Conservation (phyloP, 2,329 filamentous ascomycete species). For the Fusarium sp. region DNA sequence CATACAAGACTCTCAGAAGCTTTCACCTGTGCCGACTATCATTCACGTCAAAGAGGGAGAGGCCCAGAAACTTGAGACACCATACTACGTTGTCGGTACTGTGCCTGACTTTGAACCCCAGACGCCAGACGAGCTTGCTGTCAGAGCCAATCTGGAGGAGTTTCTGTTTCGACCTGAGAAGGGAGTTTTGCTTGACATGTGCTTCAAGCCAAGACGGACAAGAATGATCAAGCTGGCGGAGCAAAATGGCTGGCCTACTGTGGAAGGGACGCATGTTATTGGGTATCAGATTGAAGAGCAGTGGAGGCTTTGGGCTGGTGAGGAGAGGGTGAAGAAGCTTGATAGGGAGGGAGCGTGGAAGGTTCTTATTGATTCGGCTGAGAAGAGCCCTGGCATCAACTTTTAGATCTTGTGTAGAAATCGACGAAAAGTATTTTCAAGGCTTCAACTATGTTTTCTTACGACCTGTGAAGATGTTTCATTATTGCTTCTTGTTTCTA, state of each 20-base stretch:
- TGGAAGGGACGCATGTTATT: conserved; percentile 6
- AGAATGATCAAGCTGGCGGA: conserved; percentile 11
- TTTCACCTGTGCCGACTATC: neutral
- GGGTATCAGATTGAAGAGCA: conserved; percentile 9
- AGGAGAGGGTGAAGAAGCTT: neutral
- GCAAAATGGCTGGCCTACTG: neutral
- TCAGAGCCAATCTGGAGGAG: neutral
- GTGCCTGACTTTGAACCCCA: neutral
- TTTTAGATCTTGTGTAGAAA: neutral
- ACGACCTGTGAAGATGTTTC: no score
- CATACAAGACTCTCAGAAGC: neutral
- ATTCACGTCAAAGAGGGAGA: neutral
- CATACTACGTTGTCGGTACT: neutral
- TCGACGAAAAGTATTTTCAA: no score
- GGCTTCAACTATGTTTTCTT: no score
- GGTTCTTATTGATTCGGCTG: neutral
- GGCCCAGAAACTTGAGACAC: neutral
- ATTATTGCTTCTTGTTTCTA: neutral
- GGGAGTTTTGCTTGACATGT: conserved; percentile 9
- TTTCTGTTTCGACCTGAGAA: neutral
- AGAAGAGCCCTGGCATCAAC: neutral
- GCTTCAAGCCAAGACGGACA: conserved; percentile 4
- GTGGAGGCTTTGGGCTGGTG: conserved; percentile 2
- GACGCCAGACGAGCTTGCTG: neutral
- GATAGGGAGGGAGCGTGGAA: conserved; percentile 6